Percentiles rank a stretch among this genome's conserved stretches.
Conservation (phyloP, 768 basidiomycete genomes). For the Tricholoma terreum region DNA sequence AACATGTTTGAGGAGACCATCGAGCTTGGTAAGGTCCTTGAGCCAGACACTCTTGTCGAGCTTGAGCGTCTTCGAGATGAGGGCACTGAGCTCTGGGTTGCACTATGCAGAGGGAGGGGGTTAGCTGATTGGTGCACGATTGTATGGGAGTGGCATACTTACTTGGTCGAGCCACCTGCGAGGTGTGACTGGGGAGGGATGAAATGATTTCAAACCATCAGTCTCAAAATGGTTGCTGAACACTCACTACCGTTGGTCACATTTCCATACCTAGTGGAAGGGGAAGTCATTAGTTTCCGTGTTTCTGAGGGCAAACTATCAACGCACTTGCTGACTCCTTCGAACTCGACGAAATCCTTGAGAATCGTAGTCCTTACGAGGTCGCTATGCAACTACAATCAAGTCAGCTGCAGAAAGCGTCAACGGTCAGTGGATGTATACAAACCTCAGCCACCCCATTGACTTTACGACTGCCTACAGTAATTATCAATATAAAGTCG, state of each 20-base stretch:
- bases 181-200: slow-evolving; percentile 66
- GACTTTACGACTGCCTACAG: slow-evolving; percentile 70
- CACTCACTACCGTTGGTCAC: slow-evolving; percentile 91
- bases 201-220: not conserved
- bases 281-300: not conserved
- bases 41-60: slow-evolving; percentile 78
- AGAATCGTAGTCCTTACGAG: slow-evolving; percentile 81
- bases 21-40: slow-evolving; percentile 75
- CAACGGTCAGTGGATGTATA: not conserved
- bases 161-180: slow-evolving; percentile 90
- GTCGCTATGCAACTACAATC: slow-evolving; percentile 72
- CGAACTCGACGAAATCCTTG: slow-evolving; percentile 93
- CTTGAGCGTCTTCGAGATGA: slow-evolving; percentile 82
- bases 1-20: slow-evolving; percentile 67
- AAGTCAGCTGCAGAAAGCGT: not conserved
- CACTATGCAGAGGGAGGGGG: slow-evolving; percentile 43
- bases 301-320: not conserved
- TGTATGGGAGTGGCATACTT: slow-evolving; percentile 33
- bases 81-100: slow-evolving; percentile 82
- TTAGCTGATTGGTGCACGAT: not conserved
- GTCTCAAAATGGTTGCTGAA: not conserved
- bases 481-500: slow-evolving; percentile 1
- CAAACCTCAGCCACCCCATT: slow-evolving; percentile 93
- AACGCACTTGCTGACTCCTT: slow-evolving; percentile 76
- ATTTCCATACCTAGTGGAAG: slow-evolving; percentile 61